Evolutionary conservation across 1,139 yeast species (phyloP), one percentile per base, ranked within the genome.

Genomic region (Candida sanyaensis): DNA sequence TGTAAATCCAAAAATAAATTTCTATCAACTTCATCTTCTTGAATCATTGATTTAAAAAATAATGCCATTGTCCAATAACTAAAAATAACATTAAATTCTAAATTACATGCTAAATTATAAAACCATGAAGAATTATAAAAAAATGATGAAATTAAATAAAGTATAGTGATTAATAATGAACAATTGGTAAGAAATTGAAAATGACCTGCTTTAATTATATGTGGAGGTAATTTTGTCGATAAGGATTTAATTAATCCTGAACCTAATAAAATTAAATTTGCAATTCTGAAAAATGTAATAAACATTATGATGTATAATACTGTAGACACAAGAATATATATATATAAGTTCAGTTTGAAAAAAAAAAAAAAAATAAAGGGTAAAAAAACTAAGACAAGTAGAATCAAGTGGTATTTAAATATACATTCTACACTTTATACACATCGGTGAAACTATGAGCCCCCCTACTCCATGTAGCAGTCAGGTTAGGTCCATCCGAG

Each of bases 101-200:
- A 44, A 42, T 61, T 58, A 34, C 56, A 32, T 5, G 50, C 52
- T 1, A 57, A 49, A 28, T 52, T 47, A 38, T 60, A 59, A 26
- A 53, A 39, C 41, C 44, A 42, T 6, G 9, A 21, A 5, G 48
- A 26, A 10, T 39, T 39, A 1, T 17, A 6, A 49, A 45, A 41
- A 11, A 41, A 17, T 1, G 44, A 11, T 41, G 47, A 24, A 1
- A 47, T 30, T 7, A 51, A 28, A 13, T 49, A 50, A 5, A 47
- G 13, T 11, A 50, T 10, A 7, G 51, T 45, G 8, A 40, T 36
- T 17, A 42, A 24, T 23, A 51, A 39, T 36, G 85, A 76, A 9
- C 82, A 59, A 58, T 82, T 83, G 11, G 90, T 84, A 41, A 84
- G 66, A 59, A 84, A 84, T 61, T 84, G 88, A 63, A 75, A 75